Evolutionary conservation across 345 rosid genomes (phyloP).

Genomic region (Cardamine resedifolia): DNA sequence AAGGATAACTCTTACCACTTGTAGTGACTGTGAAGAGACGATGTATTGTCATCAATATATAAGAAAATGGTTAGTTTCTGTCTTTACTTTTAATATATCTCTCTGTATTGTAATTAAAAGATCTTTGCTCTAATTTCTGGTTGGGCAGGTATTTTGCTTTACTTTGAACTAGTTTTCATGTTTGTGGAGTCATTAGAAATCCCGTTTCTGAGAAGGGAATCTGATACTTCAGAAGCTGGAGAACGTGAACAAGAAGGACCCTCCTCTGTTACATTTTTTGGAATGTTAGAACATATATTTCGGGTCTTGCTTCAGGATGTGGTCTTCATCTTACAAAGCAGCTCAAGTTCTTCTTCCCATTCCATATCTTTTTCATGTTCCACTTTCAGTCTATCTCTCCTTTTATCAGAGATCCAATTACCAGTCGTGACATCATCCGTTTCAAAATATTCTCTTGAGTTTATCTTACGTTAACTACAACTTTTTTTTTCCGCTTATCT

Average conservation of each 20-base stretch:
- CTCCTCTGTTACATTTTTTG: background rate
- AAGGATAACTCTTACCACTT: slow-evolving; percentile 52
- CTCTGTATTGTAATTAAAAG: background rate
- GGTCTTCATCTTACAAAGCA: background rate
- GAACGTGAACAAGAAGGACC: slow-evolving; percentile 15
- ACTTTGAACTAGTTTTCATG: slow-evolving; percentile 14
- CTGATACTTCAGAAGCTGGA: slow-evolving; percentile 24
- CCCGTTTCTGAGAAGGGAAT: slow-evolving; percentile 18
- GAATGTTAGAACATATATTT: background rate
- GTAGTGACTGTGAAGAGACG: slow-evolving; percentile 46
- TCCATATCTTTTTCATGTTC: slow-evolving; percentile 17
- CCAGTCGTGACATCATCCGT: background rate
- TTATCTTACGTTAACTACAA: too few species aligned
- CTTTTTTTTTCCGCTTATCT: background rate
- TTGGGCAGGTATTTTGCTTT: slow-evolving; percentile 71
- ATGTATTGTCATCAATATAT: slow-evolving; percentile 61
- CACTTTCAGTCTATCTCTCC: background rate
- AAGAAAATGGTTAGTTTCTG: slow-evolving; percentile 55
- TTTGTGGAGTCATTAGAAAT: slow-evolving; percentile 7
- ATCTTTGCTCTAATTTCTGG: background rate
- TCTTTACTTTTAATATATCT: background rate
- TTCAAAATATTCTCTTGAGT: background rate
- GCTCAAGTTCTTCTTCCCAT: slow-evolving; percentile 9
- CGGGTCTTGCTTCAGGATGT: background rate
- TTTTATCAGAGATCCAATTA: background rate